A percentile compares a stretch with the other conserved stretches of the same genome.
Evolutionary conservation across 1,284 basidiomycete genomes (phyloP).

Genomic region (Thelephora terrestris): DNA sequence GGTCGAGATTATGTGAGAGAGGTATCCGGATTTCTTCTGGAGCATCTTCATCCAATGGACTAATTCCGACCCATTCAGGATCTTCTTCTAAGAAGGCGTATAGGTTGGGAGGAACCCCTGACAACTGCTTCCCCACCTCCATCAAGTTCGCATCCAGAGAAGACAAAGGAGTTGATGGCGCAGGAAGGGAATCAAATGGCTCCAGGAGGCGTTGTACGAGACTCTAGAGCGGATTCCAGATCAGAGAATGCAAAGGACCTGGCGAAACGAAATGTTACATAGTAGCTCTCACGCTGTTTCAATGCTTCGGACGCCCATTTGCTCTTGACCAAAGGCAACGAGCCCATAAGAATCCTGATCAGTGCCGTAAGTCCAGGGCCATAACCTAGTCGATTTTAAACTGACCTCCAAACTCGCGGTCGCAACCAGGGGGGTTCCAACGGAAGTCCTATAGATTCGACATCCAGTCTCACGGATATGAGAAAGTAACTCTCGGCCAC

Average conservation of each 20-base stretch:
- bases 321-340: slow-evolving; percentile 44
- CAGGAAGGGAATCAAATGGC: slow-evolving; percentile 39
- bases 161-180: slow-evolving; percentile 33
- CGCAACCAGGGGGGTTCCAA: slow-evolving; percentile 63
- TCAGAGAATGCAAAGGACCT: slow-evolving; percentile 2
- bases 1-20: slow-evolving; percentile 42
- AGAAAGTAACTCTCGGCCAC: slow-evolving; percentile 7
- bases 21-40: slow-evolving; percentile 37
- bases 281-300: slow-evolving; percentile 60
- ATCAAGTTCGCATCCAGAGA: slow-evolving; percentile 39
- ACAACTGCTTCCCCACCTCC: slow-evolving; percentile 45
- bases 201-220: slow-evolving; percentile 52
- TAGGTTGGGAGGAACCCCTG: slow-evolving; percentile 42
- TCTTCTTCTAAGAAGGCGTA: slow-evolving; percentile 42
- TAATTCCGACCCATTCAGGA: slow-evolving; percentile 33
- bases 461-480: slow-evolving; percentile 3
- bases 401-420: slow-evolving; percentile 66
- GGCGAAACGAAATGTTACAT: slow-evolving; percentile 31
- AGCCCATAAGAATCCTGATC: slow-evolving; percentile 50
- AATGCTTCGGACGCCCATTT: slow-evolving; percentile 46
- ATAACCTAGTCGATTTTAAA: slow-evolving; percentile 4
- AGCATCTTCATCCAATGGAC: slow-evolving; percentile 46
- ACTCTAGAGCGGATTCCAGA: slow-evolving; percentile 32
- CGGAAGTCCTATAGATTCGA: slow-evolving; percentile 45
- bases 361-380: too few relatives aligned